Evolutionary conservation across 2,329 filamentous ascomycete genomes (phyloP).

Genomic region (Madurella fahalii): DNA sequence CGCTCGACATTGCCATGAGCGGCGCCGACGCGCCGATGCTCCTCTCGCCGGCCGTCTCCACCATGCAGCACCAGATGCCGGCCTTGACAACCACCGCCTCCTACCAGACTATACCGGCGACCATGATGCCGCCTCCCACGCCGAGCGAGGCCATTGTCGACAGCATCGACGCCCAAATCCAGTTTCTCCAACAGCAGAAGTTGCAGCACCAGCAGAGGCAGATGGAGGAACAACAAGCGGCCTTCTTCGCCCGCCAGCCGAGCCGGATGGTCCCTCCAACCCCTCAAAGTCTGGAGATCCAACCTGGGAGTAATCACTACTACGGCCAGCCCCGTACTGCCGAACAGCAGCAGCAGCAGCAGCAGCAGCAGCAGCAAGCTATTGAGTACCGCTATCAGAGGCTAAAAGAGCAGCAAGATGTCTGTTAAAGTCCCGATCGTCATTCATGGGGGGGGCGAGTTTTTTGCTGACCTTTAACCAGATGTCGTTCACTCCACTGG

Average conservation of each 20-base stretch:
- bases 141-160: slow-evolving; percentile 52
- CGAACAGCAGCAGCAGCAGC: slow-evolving; percentile 55
- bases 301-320: slow-evolving; percentile 54
- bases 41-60: slow-evolving; percentile 34
- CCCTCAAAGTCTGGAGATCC: slow-evolving; percentile 75
- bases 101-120: slow-evolving; percentile 45
- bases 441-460: slow-evolving; percentile 2
- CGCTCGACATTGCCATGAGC: slow-evolving; percentile 49
- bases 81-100: slow-evolving; percentile 44
- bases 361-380: slow-evolving; percentile 58
- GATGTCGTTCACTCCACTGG: slow-evolving; percentile 76
- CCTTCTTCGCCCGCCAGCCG: slow-evolving; percentile 50
- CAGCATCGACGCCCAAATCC: slow-evolving; percentile 60
- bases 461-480: slow-evolving; percentile 35
- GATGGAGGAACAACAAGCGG: slow-evolving; percentile 53
- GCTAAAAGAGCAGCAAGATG: slow-evolving; percentile 66
- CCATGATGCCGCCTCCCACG: slow-evolving; percentile 43
- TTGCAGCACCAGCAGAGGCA: slow-evolving; percentile 57
- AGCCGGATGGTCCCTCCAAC: slow-evolving; percentile 69
- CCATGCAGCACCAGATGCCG: slow-evolving; percentile 44
- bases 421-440: slow-evolving; percentile 33
- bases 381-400: slow-evolving; percentile 65
- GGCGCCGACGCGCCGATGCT: slow-evolving; percentile 40
- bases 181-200: slow-evolving; percentile 61
- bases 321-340: slow-evolving; percentile 55